Percentiles rank a stretch among this genome's conserved stretches.
phyloP scores from a whole-genome alignment of 2,329 filamentous ascomycete species.

The Arthroderma uncinatum region DNA sequence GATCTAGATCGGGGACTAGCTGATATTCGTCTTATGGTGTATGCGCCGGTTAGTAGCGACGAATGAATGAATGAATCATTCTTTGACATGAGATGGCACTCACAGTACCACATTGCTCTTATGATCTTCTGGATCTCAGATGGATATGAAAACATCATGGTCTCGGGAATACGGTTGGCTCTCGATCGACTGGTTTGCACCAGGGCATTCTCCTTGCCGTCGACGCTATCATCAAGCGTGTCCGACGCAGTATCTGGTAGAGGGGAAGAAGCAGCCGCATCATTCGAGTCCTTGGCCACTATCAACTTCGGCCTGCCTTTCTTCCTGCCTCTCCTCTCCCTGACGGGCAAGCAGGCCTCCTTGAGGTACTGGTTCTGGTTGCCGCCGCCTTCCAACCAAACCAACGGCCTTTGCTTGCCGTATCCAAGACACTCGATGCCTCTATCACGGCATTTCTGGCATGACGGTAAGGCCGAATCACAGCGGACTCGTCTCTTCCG shows the following conservation, averaged over 20 bases:
- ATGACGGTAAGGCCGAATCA: slow-evolving; percentile 13
- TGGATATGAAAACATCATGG: slow-evolving; percentile 9
- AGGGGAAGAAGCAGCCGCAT: background rate
- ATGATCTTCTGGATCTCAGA: slow-evolving; percentile 12
- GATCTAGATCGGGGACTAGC: slow-evolving; percentile 14
- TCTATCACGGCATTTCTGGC: slow-evolving; percentile 14
- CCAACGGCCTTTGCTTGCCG: slow-evolving; percentile 35
- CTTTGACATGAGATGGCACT: too few relatives aligned
- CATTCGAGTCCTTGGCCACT: slow-evolving; percentile 9
- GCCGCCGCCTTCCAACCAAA: slow-evolving; percentile 34
- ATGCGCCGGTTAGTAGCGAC: too few relatives aligned
- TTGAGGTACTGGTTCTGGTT: slow-evolving; percentile 11
- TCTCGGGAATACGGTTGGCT: background rate
- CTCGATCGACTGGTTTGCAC: too few relatives aligned
- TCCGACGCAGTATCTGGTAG: too few relatives aligned
- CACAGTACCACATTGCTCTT: slow-evolving; percentile 15
- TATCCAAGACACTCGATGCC: slow-evolving; percentile 15
- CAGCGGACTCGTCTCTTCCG: slow-evolving; percentile 15
- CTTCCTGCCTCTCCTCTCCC: slow-evolving; percentile 9
- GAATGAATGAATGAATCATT: too few relatives aligned
- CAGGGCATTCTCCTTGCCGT: too few relatives aligned
- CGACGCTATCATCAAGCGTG: too few relatives aligned
- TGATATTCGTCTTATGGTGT: slow-evolving; percentile 15
- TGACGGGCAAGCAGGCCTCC: background rate
- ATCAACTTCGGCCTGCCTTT: slow-evolving; percentile 14